Conservation (phyloP, 208 protist species). For the Herpetomonas tarakana region DNA sequence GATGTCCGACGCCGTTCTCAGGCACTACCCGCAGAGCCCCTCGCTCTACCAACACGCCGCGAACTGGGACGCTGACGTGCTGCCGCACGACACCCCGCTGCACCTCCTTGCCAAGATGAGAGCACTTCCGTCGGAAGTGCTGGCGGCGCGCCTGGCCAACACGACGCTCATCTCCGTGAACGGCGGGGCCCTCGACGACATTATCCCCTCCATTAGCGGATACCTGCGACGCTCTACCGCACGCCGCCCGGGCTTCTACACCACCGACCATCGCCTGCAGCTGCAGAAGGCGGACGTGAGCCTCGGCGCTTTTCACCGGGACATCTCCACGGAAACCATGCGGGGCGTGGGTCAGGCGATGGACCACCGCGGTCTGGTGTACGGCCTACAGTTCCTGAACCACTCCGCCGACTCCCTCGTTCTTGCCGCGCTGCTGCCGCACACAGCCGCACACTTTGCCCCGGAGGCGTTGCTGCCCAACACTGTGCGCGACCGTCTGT, state of each 20-base stretch:
- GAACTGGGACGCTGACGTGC: constrained; percentile 22
- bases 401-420: constrained; percentile 54
- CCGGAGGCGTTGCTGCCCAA: constrained; percentile 25
- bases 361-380: constrained; percentile 78
- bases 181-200: constrained; percentile 70
- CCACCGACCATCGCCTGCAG: constrained; percentile 1
- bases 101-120: constrained; percentile 32
- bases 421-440: constrained; percentile 40
- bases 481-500: constrained; percentile 35
- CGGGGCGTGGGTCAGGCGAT: constrained; percentile 58
- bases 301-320: constrained; percentile 29
- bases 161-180: constrained; percentile 53
- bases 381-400: constrained; percentile 62
- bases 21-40: constrained; percentile 17
- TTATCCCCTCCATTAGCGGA: constrained; percentile 53
- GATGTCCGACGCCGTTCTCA: constrained; percentile 35
- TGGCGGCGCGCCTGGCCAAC: constrained; percentile 35
- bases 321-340: constrained; percentile 66
- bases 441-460: constrained; percentile 33
- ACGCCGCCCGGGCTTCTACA: constrained; percentile 11
- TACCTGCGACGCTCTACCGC: constrained; percentile 44
- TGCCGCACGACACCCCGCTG: constrained; percentile 12
- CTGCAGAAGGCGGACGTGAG: not conserved
- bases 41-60: not conserved
- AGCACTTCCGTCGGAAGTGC: constrained; percentile 14